Conservation (phyloP, 257 asterid genomes). For the Marsdenia floribunda region DNA sequence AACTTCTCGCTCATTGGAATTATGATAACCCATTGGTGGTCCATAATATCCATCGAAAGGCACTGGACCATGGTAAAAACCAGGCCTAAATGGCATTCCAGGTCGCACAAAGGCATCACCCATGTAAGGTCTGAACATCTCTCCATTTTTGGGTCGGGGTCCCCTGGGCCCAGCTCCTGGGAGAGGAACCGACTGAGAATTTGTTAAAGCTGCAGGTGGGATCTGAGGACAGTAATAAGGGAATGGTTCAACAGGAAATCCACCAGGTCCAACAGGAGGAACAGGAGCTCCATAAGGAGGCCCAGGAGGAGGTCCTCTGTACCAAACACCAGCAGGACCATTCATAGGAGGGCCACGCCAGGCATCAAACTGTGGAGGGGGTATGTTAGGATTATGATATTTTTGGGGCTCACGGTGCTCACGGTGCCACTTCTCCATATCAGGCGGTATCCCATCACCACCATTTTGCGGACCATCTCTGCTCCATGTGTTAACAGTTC, state of each 20-base stretch:
- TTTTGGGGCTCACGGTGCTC: constrained; percentile 80
- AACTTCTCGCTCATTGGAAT: constrained; percentile 54
- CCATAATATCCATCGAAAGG: constrained; percentile 81
- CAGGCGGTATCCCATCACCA: constrained; percentile 50
- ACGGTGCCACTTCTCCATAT: constrained; percentile 71
- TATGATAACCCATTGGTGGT: constrained; percentile 76
- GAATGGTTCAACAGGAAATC: constrained; percentile 73
- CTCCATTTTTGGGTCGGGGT: constrained; percentile 74
- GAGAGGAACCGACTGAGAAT: constrained; percentile 57
- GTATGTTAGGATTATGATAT: constrained; percentile 45
- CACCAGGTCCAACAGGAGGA: constrained; percentile 66
- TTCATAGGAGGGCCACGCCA: constrained; percentile 86
- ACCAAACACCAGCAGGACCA: constrained; percentile 74
- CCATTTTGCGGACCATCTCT: constrained; percentile 44
- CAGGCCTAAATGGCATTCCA: constrained; percentile 78
- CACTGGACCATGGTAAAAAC: constrained; percentile 77
- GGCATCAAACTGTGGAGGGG: constrained; percentile 70
- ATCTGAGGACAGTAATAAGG: constrained; percentile 75
- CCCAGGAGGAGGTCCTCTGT: constrained; percentile 73
- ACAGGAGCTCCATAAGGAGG: constrained; percentile 72
- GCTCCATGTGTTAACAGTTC: constrained; percentile 51
- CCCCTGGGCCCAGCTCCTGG: constrained; percentile 74
- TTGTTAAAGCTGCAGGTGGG: constrained; percentile 63
- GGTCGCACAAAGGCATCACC: constrained; percentile 74
- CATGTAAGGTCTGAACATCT: constrained; percentile 66